Conservation (phyloP, 1,284 basidiomycete genomes). For the Violaceomyces palustris region DNA sequence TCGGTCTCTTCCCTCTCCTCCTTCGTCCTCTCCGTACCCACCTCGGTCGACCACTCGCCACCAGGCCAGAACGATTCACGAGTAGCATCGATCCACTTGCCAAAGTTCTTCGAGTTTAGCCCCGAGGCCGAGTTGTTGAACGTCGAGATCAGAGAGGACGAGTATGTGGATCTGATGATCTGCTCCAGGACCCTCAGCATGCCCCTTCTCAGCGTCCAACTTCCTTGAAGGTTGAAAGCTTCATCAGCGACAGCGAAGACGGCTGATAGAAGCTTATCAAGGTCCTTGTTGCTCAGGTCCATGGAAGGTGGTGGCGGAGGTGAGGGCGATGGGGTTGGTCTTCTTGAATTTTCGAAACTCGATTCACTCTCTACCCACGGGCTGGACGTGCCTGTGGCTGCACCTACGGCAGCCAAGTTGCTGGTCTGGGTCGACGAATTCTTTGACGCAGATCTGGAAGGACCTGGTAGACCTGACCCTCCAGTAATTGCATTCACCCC, state of each 20-base stretch:
- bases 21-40: conserved; percentile 8
- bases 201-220: conserved; percentile 51
- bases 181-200: conserved; percentile 52
- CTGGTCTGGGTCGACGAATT: too few relatives aligned
- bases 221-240: conserved; percentile 50
- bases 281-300: conserved; percentile 29
- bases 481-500: background rate
- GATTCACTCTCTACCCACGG: too few relatives aligned
- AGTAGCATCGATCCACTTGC: conserved; percentile 30
- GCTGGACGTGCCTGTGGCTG: too few relatives aligned
- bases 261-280: conserved; percentile 49
- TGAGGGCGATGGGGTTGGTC: too few relatives aligned
- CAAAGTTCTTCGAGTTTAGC: conserved; percentile 35
- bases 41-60: conserved; percentile 12
- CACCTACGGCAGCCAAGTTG: too few relatives aligned
- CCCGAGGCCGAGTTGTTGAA: conserved; percentile 41
- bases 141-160: conserved; percentile 34
- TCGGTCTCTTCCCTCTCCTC: conserved; percentile 33
- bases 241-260: conserved; percentile 52
- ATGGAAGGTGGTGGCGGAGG: conserved; percentile 1
- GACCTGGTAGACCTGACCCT: too few relatives aligned
- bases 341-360: too few relatives aligned
- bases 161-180: conserved; percentile 49
- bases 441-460: too few relatives aligned
- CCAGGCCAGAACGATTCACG: conserved; percentile 47